Conservation (phyloP, 495 filamentous ascomycete genomes). For the Mycothermus thermophilus region DNA sequence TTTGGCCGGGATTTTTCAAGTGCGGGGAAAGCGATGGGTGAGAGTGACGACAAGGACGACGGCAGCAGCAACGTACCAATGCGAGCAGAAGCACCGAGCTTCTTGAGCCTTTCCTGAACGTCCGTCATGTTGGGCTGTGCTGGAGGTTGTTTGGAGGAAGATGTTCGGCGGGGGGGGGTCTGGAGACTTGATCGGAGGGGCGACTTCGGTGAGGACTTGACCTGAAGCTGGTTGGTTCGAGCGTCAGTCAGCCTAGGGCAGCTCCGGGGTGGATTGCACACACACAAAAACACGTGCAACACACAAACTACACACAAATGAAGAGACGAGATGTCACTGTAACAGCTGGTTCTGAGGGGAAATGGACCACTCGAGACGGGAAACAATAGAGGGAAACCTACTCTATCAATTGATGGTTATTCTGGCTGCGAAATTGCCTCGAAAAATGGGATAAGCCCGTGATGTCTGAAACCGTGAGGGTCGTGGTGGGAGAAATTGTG, state of each 20-base stretch:
- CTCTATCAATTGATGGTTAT: constrained; percentile 11
- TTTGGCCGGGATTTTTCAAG: constrained; percentile 2
- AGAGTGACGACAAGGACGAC: background rate
- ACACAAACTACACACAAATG: too few relatives aligned
- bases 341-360: too few relatives aligned
- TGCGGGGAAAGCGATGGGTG: background rate
- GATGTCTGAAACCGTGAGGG: constrained; percentile 16
- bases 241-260: constrained; percentile 8
- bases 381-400: constrained; percentile 9
- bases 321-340: too few relatives aligned
- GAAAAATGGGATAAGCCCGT: constrained; percentile 15
- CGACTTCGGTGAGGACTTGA: constrained; percentile 14
- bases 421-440: constrained; percentile 9
- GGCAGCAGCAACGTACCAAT: constrained; percentile 48
- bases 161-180: background rate
- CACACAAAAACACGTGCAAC: too few relatives aligned
- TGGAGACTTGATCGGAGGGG: too few relatives aligned
- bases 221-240: constrained; percentile 9
- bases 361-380: too few relatives aligned
- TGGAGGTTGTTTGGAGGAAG: background rate
- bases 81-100: constrained; percentile 61
- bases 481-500: constrained; percentile 26
- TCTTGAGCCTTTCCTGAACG: constrained; percentile 54
- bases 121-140: constrained; percentile 45
- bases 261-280: constrained; percentile 3